Evolutionary conservation across 2,329 filamentous ascomycete species (phyloP).

Genomic region (Hypomyces perniciosus): DNA sequence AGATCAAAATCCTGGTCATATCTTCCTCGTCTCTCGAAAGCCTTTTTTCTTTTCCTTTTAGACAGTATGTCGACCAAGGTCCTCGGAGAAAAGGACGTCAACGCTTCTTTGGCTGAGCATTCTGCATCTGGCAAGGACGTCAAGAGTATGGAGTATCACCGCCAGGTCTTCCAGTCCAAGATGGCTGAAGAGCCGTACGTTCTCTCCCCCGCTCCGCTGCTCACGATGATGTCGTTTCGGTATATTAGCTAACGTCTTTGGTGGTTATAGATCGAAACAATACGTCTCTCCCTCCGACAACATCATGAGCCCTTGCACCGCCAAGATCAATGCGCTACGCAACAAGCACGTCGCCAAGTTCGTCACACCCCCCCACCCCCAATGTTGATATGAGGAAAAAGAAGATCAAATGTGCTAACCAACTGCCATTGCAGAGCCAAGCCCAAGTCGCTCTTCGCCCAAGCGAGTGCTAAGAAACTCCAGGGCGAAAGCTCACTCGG

Average conservation of each 20-base stretch:
- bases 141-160: slow-evolving; percentile 72
- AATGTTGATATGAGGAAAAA: not conserved
- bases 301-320: slow-evolving; percentile 81
- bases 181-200: slow-evolving; percentile 61
- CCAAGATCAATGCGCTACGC: slow-evolving; percentile 75
- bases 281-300: slow-evolving; percentile 83
- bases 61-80: slow-evolving; percentile 54
- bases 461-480: slow-evolving; percentile 59
- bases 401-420: slow-evolving; percentile 12
- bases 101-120: slow-evolving; percentile 41
- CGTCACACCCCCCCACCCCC: slow-evolving; percentile 25
- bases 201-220: not conserved
- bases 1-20: no score
- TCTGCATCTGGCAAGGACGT: slow-evolving; percentile 35
- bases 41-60: slow-evolving; percentile 1
- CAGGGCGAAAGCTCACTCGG: slow-evolving; percentile 24
- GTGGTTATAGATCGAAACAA: slow-evolving; percentile 34
- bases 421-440: slow-evolving; percentile 44
- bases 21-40: slow-evolving; percentile 3
- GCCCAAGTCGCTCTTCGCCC: slow-evolving; percentile 63
- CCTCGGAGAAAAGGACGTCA: slow-evolving; percentile 62
- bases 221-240: no score
- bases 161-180: slow-evolving; percentile 67
- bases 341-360: slow-evolving; percentile 76
- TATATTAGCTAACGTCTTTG: not conserved